Evolutionary conservation across 345 rosid species (phyloP).

Genomic region (sweet orange (Citrus sinensis)): DNA sequence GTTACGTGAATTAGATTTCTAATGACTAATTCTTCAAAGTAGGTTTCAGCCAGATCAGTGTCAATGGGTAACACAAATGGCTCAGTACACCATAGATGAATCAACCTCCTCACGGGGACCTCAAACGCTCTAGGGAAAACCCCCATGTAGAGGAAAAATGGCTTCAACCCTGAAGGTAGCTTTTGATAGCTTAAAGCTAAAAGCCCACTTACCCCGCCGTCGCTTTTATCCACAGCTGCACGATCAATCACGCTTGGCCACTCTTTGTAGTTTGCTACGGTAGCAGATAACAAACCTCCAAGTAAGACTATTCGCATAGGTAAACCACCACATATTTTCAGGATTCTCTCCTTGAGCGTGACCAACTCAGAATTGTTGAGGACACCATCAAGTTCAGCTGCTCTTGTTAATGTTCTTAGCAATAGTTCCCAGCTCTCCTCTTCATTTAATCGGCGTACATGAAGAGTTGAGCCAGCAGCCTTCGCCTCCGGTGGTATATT

Average conservation of each 20-base stretch:
- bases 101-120: slow-evolving; percentile 38
- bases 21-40: slow-evolving; percentile 11
- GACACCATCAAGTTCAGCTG: too few species aligned
- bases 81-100: slow-evolving; percentile 36
- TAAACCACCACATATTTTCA: not conserved
- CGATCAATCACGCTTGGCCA: not conserved
- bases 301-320: not conserved
- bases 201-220: not conserved
- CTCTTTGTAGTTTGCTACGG: too few species aligned
- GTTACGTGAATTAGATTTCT: slow-evolving; percentile 21
- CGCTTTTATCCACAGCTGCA: too few species aligned
- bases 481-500: too few species aligned
- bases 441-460: not conserved
- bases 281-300: not conserved
- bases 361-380: too few species aligned
- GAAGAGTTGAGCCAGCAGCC: not conserved
- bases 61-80: slow-evolving; percentile 11
- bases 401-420: not conserved
- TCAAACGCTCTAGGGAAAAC: slow-evolving; percentile 29
- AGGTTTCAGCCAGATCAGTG: slow-evolving; percentile 5
- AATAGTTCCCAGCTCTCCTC: not conserved
- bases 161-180: slow-evolving; percentile 12
- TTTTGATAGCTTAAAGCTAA: slow-evolving; percentile 21
- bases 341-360: not conserved
- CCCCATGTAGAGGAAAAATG: slow-evolving; percentile 32